Evolutionary conservation across 805 yeast genomes (phyloP).

Genomic region (Starmerella ratchasimensis): DNA sequence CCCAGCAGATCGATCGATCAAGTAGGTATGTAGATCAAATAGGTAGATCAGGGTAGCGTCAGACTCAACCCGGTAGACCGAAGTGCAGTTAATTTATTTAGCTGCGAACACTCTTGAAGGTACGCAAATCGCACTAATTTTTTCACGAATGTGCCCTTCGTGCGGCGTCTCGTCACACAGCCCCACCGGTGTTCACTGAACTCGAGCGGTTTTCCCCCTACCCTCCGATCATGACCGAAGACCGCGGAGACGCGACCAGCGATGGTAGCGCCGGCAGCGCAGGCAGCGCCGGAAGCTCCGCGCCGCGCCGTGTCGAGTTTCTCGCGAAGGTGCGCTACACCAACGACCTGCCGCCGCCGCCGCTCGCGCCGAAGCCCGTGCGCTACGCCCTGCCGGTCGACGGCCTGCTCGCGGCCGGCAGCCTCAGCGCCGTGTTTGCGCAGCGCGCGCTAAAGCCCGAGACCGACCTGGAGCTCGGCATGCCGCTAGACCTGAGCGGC

Average conservation of each 20-base stretch:
- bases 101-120: too few species aligned
- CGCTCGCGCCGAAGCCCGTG: slow-evolving; percentile 75
- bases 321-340: slow-evolving; percentile 66
- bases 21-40: background rate
- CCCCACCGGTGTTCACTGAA: too few species aligned
- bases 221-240: slow-evolving; percentile 4
- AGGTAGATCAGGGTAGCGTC: too few species aligned
- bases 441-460: slow-evolving; percentile 35
- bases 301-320: slow-evolving; percentile 24
- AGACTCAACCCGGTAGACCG: too few species aligned
- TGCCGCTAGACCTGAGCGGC: slow-evolving; percentile 59
- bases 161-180: too few species aligned
- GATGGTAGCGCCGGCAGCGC: background rate
- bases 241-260: too few species aligned
- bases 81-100: too few species aligned
- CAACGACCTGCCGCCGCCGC: slow-evolving; percentile 86
- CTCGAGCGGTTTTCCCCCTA: too few species aligned
- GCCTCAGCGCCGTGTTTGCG: slow-evolving; percentile 40
- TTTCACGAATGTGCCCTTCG: too few species aligned
- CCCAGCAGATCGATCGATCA: background rate
- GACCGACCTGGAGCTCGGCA: slow-evolving; percentile 46
- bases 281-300: too few species aligned
- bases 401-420: slow-evolving; percentile 36
- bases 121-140: too few species aligned
- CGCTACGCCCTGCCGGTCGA: slow-evolving; percentile 38